A percentile compares a stretch with the other conserved stretches of the same genome.
Conservation (phyloP, 2,329 filamentous ascomycete genomes). For the Fusarium aywerte region DNA sequence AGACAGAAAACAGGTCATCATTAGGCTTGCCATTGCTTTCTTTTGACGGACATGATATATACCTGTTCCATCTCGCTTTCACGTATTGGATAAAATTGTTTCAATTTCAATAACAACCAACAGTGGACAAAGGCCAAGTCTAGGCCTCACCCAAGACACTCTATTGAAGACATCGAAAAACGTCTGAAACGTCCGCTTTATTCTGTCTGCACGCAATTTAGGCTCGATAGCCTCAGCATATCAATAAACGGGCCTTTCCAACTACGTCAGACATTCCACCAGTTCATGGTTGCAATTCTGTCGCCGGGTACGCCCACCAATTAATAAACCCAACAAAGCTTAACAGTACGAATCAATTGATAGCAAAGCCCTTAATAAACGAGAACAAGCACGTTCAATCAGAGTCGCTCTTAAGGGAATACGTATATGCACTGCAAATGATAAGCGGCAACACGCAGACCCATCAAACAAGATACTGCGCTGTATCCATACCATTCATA, state of each 20-base stretch:
- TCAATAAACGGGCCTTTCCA: conserved; percentile 18
- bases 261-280: conserved; percentile 24
- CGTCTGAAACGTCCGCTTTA: neutral
- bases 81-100: conserved; percentile 1
- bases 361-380: neutral
- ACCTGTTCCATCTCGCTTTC: neutral
- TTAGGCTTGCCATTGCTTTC: conserved; percentile 1
- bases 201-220: conserved; percentile 11
- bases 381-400: neutral
- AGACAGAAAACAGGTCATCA: conserved; percentile 2
- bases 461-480: conserved; percentile 12
- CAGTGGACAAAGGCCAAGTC: conserved; percentile 6
- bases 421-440: neutral
- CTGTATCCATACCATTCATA: conserved; percentile 11
- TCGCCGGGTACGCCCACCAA: neutral
- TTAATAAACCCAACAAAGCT: neutral
- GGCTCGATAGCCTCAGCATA: conserved; percentile 2
- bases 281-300: neutral
- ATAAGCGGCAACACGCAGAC: conserved; percentile 19
- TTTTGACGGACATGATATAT: neutral
- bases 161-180: conserved; percentile 13
- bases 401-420: neutral
- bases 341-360: conserved; percentile 22
- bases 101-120: neutral
- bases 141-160: conserved; percentile 4